Conservation (phyloP, 179 eudicot genomes). For the Dionaea muscipula region DNA sequence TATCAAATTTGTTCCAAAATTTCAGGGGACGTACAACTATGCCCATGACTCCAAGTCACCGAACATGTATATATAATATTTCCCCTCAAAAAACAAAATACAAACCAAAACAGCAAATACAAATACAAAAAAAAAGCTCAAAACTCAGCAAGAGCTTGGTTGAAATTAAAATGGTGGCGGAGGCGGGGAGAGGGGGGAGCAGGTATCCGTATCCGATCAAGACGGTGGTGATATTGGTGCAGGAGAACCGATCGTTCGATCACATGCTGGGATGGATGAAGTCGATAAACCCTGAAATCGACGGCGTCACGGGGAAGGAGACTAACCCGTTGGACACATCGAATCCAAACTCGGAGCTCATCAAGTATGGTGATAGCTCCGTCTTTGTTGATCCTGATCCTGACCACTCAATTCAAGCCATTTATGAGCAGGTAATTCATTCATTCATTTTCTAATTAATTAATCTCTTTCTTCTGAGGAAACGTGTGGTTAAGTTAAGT, state of each 20-base stretch:
- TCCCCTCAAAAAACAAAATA: too few relatives aligned
- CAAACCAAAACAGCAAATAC: too few relatives aligned
- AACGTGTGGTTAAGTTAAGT: too few relatives aligned
- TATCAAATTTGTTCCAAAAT: too few relatives aligned
- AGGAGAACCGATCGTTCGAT: constrained; percentile 38
- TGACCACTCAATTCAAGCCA: constrained; percentile 30
- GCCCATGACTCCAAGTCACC: too few relatives aligned
- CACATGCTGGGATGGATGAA: constrained; percentile 44
- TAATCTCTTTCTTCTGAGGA: too few relatives aligned
- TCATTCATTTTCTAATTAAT: background rate
- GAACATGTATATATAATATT: too few relatives aligned
- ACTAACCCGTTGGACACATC: constrained; percentile 25
- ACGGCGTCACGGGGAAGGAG: constrained; percentile 21
- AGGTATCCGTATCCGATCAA: constrained; percentile 21
- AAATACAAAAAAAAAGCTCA: too few relatives aligned
- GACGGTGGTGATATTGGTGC: constrained; percentile 33
- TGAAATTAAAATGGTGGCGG: background rate
- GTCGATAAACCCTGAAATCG: constrained; percentile 19
- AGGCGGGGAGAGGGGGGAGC: background rate
- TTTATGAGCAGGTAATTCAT: constrained; percentile 27
- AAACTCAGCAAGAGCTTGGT: too few relatives aligned
- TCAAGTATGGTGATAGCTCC: constrained; percentile 23
- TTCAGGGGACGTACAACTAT: too few relatives aligned
- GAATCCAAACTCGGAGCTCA: constrained; percentile 15
- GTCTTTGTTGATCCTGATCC: constrained; percentile 37